Evolutionary conservation across 2,329 filamentous ascomycete genomes (phyloP).

Genomic region (Sporothrix pallida): DNA sequence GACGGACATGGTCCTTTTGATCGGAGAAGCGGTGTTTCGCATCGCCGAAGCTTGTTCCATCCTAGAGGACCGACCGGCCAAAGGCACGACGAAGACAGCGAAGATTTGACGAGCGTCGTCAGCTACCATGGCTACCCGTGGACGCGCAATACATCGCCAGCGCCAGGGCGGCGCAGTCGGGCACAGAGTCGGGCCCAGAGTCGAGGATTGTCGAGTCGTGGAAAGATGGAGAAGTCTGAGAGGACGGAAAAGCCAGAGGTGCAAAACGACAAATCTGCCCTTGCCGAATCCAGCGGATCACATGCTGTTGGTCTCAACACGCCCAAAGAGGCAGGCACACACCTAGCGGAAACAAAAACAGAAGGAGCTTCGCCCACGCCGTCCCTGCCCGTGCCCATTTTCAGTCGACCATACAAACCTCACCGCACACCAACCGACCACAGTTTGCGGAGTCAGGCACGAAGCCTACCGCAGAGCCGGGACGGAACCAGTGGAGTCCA

Average conservation of each 20-base stretch:
- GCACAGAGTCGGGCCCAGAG: constrained; percentile 29
- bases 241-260: background rate
- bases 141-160: constrained; percentile 39
- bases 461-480: constrained; percentile 7
- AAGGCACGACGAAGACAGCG: constrained; percentile 38
- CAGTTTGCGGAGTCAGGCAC: constrained; percentile 42
- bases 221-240: background rate
- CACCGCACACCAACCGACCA: constrained; percentile 41
- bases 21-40: background rate
- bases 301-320: background rate
- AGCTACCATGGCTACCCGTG: constrained; percentile 46
- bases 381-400: background rate
- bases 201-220: background rate
- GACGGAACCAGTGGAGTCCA: background rate
- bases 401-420: background rate
- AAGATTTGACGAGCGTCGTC: constrained; percentile 42
- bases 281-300: background rate
- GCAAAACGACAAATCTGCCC: background rate
- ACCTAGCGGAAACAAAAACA: no score
- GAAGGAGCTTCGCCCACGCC: background rate
- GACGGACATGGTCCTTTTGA: background rate
- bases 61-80: background rate
- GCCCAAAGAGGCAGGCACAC: background rate
- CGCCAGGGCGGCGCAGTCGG: constrained; percentile 16
- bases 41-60: constrained; percentile 6